Percentiles rank a stretch among this genome's conserved stretches.
Conservation (phyloP, 148 eudicot genomes). For the Vaccinium vitisidaea region DNA sequence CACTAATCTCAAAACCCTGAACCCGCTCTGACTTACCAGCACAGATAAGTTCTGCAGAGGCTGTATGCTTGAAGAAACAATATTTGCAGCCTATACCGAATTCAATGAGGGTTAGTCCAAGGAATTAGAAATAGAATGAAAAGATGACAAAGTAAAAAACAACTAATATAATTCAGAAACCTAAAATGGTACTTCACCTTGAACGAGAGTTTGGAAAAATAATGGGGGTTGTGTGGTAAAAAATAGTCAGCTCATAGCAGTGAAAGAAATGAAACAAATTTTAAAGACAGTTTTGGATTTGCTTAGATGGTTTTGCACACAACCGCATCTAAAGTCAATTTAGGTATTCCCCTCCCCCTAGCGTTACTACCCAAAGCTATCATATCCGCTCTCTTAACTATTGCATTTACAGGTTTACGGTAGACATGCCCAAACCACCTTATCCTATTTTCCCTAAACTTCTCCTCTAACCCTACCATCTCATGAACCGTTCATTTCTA, state of each 20-base stretch:
- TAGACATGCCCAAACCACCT: no score
- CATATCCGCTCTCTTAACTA: no score
- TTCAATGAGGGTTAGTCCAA: background rate
- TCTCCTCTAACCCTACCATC: no score
- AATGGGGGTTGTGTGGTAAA: background rate
- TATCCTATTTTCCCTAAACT: no score
- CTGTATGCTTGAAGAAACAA: constrained; percentile 79
- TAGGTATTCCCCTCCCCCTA: no score
- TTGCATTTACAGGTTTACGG: no score
- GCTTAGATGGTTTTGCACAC: no score
- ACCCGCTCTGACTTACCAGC: constrained; percentile 48
- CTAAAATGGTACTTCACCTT: background rate
- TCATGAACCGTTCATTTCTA: no score
- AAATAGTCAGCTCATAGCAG: background rate
- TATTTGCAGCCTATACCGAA: constrained; percentile 66
- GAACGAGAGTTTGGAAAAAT: background rate
- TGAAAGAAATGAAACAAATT: background rate
- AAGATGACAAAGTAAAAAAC: background rate
- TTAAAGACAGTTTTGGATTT: background rate
- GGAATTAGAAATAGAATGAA: background rate
- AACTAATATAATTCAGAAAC: background rate
- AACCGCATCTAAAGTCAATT: no score
- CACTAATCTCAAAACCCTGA: constrained; percentile 14
- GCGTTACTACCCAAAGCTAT: no score
- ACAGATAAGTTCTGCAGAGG: constrained; percentile 65